Base-by-base conservation (phyloP, 2,329 filamentous ascomycete species). In the Diaporthe ilicicola region DNA sequence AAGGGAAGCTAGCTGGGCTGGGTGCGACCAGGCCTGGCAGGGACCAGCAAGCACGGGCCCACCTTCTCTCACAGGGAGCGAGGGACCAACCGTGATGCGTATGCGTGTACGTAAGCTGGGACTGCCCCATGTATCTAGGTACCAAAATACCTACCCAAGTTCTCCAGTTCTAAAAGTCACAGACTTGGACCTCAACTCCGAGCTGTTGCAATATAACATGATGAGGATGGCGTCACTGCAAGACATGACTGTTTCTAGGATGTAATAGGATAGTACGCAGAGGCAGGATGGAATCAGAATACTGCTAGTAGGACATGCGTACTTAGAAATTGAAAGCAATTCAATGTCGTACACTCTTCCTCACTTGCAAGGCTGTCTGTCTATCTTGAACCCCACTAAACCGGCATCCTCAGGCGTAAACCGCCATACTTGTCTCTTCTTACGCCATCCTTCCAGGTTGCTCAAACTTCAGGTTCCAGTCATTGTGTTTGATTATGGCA, bases 401-500 rank as follows among this genome's bases (percentile, higher is more conserved):
- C 65, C 65, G 65, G 53, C 65, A 68, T 29, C 65, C 4, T 62
- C 56, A 34, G 7, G 8, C 6, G 4, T 32, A 27, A 8, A 46
- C 10, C 12, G 17, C 39, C 27, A 6, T 27, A 4, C 17, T 39
- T 42, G 15, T 61, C 44, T 48, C 10, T 46, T 10, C 22, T 15
- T 27, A 34, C 29, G 3, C 13, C 27, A 34, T 27, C 34, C 3
- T 19, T 32, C 22, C 15, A 7, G 32, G 6, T 17, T 17, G 8
- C 19, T 34, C 37, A 15, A 19, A 19, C 4, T 48, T 8, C 15
- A 10, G 0, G 7, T 9, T 22, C 12, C 12, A 8, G 12, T 17
- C 27, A 48, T 13, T n/a, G 15, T 12, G 5, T 32, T 39, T 3
- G 8, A 74, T 34, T 29, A 82, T 81, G 78, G 70, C 78, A 2